Evolutionary conservation across 139 green algal species (phyloP).

Genomic region (Chlorella sorokiniana): DNA sequence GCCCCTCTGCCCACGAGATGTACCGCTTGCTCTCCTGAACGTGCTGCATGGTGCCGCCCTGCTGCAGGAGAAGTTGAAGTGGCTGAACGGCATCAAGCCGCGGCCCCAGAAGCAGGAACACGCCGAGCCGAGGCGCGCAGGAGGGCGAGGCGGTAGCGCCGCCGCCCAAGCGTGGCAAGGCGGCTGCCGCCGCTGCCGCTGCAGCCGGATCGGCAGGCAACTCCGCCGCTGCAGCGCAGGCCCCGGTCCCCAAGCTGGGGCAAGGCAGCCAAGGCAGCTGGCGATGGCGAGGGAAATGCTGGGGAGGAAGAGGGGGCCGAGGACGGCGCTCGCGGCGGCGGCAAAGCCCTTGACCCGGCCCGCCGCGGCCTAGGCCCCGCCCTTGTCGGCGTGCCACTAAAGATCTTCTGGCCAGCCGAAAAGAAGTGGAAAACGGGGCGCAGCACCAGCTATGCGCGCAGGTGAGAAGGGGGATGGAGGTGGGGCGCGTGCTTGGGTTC

Average conservation of each 20-base stretch:
- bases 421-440: not conserved
- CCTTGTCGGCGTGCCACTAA: not conserved
- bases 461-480: too few relatives aligned
- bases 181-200: not conserved
- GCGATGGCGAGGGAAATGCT: not conserved
- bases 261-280: not conserved
- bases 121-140: not conserved
- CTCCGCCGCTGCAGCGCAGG: not conserved
- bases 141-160: not conserved
- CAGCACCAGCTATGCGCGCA: constrained; percentile 19
- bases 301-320: not conserved
- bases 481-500: too few relatives aligned
- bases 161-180: constrained; percentile 2
- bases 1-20: not conserved
- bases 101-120: not conserved
- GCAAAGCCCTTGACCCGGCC: not conserved
- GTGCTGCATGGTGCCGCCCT: too few relatives aligned
- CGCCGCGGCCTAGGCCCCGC: not conserved
- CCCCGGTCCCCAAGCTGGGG: too few relatives aligned
- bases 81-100: not conserved
- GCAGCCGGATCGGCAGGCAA: not conserved
- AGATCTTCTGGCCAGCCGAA: not conserved
- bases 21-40: too few relatives aligned
- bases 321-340: not conserved
- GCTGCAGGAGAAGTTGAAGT: constrained; percentile 27